These are phyloP conservation scores for Aschersonia sp. DNA, from an alignment of 2,329 filamentous ascomycete species.

Conservation along the genomic window DNA sequence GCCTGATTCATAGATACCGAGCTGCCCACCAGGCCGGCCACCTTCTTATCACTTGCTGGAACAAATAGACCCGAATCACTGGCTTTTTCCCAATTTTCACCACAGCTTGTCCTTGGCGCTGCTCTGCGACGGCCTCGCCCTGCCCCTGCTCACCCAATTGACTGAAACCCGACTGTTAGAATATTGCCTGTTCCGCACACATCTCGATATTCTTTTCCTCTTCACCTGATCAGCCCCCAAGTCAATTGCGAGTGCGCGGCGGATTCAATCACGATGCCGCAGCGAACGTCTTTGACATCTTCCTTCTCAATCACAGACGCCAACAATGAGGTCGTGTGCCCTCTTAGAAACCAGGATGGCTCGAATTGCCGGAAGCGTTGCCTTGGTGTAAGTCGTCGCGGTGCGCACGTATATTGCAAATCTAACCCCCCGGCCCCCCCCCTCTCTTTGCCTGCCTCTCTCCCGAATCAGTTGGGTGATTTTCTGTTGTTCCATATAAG, in stretches of 20 bases:
- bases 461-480: background rate
- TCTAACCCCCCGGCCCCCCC: no score
- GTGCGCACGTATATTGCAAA: background rate
- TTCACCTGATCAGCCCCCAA: conserved; percentile 2
- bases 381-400: conserved; percentile 67
- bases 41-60: background rate
- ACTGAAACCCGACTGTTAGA: conserved; percentile 1
- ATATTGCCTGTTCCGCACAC: background rate
- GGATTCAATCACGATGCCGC: conserved; percentile 67
- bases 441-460: background rate
- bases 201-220: background rate
- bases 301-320: conserved; percentile 86
- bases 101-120: background rate
- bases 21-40: no score
- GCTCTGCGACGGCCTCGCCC: conserved; percentile 12
- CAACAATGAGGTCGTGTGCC: conserved; percentile 94
- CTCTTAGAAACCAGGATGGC: conserved; percentile 87
- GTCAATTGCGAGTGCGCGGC: conserved; percentile 1
- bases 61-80: background rate
- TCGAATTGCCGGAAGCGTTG: conserved; percentile 96
- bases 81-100: no score
- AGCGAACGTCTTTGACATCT: conserved; percentile 71
- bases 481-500: background rate
- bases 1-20: no score
- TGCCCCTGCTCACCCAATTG: conserved; percentile 16